phyloP scores from a whole-genome alignment of 2,329 filamentous ascomycete species.

The Pseudogymnoascus sp. region DNA sequence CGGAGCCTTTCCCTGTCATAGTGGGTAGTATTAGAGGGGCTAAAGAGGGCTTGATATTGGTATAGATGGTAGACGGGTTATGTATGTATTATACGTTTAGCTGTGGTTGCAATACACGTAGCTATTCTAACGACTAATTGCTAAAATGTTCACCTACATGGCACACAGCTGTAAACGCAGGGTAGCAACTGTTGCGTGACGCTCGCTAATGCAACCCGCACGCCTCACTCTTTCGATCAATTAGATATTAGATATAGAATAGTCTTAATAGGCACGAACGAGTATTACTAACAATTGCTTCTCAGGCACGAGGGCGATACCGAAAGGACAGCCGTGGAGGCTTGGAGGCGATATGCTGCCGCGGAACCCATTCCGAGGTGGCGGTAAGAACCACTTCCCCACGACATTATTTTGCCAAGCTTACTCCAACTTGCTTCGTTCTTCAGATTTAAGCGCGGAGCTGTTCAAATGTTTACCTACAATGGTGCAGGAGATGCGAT shows the following conservation, averaged over 20 bases:
- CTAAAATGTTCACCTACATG: neutral
- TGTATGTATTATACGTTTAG: neutral
- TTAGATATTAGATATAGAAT: neutral
- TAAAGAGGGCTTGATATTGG: neutral
- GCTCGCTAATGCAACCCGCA: neutral
- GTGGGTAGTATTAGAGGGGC: neutral
- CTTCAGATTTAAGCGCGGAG: neutral
- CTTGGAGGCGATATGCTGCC: neutral
- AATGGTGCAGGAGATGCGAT: neutral
- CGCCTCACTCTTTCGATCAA: neutral
- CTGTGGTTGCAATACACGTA: neutral
- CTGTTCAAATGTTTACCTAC: too few relatives aligned
- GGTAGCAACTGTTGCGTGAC: neutral
- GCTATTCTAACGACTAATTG: neutral
- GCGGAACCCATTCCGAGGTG: neutral
- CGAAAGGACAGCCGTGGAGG: neutral
- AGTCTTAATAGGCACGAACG: neutral
- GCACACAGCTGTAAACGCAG: neutral
- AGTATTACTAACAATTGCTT: neutral
- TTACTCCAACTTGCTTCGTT: neutral
- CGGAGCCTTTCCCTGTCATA: constrained; percentile 18
- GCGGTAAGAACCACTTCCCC: neutral
- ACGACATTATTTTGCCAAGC: neutral
- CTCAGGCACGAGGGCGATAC: neutral
- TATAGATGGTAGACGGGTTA: neutral